These are phyloP conservation scores for Tephrocybe sp. DNA, from an alignment of 768 basidiomycete genomes.

Conservation along the genomic window DNA sequence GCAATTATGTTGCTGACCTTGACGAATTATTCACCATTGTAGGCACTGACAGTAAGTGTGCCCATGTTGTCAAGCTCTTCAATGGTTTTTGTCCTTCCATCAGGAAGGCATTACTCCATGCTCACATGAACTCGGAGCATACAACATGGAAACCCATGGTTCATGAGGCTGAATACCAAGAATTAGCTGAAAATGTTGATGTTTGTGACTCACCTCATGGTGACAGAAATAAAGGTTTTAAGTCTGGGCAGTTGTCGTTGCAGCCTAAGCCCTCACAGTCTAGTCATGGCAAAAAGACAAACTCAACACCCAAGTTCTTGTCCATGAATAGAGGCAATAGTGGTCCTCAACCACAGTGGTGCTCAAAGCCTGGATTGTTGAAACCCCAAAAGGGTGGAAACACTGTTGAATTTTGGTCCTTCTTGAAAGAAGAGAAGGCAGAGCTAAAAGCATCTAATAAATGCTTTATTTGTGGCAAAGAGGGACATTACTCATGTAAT, in stretches of 20 bases:
- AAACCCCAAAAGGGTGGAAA: neutral
- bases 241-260: neutral
- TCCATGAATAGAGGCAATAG: neutral
- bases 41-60: constrained; percentile 22
- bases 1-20: constrained; percentile 29
- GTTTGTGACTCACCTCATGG: neutral
- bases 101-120: constrained; percentile 26
- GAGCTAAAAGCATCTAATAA: constrained; percentile 17
- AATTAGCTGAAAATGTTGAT: constrained; percentile 20
- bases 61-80: constrained; percentile 34
- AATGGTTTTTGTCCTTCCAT: constrained; percentile 26
- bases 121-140: constrained; percentile 26
- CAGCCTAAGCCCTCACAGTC: neutral
- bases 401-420: too few relatives aligned
- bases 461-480: constrained; percentile 23
- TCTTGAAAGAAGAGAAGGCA: constrained; percentile 4
- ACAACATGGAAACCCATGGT: constrained; percentile 25
- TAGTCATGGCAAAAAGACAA: neutral
- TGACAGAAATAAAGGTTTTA: neutral
- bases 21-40: constrained; percentile 27
- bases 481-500: constrained; percentile 21
- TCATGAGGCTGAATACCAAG: constrained; percentile 24
- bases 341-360: neutral
- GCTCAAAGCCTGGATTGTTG: neutral
- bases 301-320: neutral